Evolutionary conservation across 441 rosid species (phyloP), one percentile per base, ranked within the genome.

Genomic region (Adansonia grandidieri): DNA sequence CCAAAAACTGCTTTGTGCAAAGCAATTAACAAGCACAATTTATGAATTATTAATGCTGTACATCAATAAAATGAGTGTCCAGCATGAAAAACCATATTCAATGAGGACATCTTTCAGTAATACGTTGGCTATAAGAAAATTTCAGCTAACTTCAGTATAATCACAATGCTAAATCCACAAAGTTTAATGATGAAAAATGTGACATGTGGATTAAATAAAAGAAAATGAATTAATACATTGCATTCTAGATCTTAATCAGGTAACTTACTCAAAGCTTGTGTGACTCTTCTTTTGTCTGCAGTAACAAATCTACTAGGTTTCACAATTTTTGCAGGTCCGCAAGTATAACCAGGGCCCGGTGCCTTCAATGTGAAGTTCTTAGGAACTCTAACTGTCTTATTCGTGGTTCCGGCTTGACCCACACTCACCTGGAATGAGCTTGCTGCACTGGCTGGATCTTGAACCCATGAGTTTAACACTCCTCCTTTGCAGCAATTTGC

Each of bases 401-500:
- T 89, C 32, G 87, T 86, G n/a, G 92, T 92, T 76, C 98, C 98
- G 63, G 97, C 91, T 56, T 78, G 67, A 42, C 98, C 98, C 20
- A 91, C 93, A 58, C 84, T 90, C 64, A 94, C 67, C 83, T 91
- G 98, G 86, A 94, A 94, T 0, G 97, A 87, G 69, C 91, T 82
- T 5, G 69, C 81, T 15, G 98, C 95, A 0, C 83, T 87, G 11
- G 88, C 79, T 3, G 93, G 93, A 77, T 94, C 97, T 85, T 92
- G 98, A 2, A 60, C 92, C 91, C 81, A 87, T 0, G 98, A 88
- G 80, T 85, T 91, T 63, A 94, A 82, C 11, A 92, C 90, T 19
- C 97, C 98, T 2, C 98, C 98, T 85, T 86, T 88, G 77, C 97
- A 94, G 83, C 98, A 94, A 72, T 94, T 94, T 58, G 91, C 81